Percentiles rank a stretch among this genome's conserved stretches.
Evolutionary conservation across 345 rosid species (phyloP).

Genomic region (Cardamine occulta): DNA sequence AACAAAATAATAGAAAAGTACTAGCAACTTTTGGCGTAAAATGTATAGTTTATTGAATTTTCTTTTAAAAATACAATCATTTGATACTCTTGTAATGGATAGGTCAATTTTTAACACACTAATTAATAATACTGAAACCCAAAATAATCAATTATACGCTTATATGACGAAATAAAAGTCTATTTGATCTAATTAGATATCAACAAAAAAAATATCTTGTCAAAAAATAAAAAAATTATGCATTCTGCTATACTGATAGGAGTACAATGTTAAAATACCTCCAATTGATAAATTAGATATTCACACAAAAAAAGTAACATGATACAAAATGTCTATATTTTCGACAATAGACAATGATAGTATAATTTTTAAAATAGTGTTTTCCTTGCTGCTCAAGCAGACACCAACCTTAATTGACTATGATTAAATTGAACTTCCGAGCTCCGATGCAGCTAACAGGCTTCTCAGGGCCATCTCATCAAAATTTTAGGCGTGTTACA

Average conservation of each 20-base stretch:
- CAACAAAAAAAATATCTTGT: not conserved
- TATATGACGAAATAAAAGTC: not conserved
- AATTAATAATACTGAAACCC: not conserved
- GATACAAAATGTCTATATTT: not conserved
- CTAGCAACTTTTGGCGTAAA: not conserved
- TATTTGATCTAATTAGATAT: not conserved
- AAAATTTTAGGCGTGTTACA: not conserved
- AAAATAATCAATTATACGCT: too few species aligned
- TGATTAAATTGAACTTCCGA: not conserved
- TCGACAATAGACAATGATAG: not conserved
- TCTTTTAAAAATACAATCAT: too few species aligned
- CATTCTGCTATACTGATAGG: not conserved
- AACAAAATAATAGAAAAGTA: too few species aligned
- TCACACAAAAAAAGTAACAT: not conserved
- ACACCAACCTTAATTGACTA: not conserved
- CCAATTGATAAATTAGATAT: not conserved
- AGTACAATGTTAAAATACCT: not conserved
- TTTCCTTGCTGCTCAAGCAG: not conserved
- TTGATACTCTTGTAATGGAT: not conserved
- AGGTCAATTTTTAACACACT: not conserved
- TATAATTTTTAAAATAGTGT: not conserved
- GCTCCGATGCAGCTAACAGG: not conserved
- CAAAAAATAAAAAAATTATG: not conserved
- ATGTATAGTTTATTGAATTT: not conserved
- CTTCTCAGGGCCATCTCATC: not conserved